Conservation (phyloP, 1,284 basidiomycete species). For the Ceratobasidium sp. region DNA sequence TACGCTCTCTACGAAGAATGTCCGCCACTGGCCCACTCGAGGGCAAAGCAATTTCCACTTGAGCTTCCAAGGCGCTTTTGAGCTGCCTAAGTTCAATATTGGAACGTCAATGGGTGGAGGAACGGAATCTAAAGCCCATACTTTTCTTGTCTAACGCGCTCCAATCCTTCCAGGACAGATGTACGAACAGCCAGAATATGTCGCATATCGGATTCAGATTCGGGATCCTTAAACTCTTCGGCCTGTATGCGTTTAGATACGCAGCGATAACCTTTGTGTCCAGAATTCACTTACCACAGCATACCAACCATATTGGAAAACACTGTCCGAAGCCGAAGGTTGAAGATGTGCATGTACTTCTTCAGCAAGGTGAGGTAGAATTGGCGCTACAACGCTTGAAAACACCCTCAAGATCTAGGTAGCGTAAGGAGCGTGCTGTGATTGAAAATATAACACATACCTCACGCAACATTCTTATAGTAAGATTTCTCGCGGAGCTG, state of each 20-base stretch:
- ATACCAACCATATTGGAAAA: slow-evolving; percentile 73
- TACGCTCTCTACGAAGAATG: slow-evolving; percentile 44
- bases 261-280: background rate
- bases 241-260: slow-evolving; percentile 53
- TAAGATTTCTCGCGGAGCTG: slow-evolving; percentile 67
- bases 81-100: slow-evolving; percentile 61
- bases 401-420: slow-evolving; percentile 74
- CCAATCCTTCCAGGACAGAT: slow-evolving; percentile 69
- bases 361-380: slow-evolving; percentile 92
- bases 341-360: slow-evolving; percentile 71
- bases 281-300: slow-evolving; percentile 61
- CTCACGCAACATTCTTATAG: slow-evolving; percentile 78
- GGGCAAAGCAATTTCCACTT: slow-evolving; percentile 65
- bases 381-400: slow-evolving; percentile 81
- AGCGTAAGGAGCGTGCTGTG: slow-evolving; percentile 19
- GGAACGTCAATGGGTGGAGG: background rate
- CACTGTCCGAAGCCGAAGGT: slow-evolving; percentile 55
- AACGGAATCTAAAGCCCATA: slow-evolving; percentile 52
- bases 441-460: slow-evolving; percentile 57
- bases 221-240: slow-evolving; percentile 64
- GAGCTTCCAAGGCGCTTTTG: slow-evolving; percentile 78
- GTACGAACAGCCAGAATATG: slow-evolving; percentile 65
- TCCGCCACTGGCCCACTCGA: slow-evolving; percentile 40
- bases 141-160: slow-evolving; percentile 77
- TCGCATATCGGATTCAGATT: slow-evolving; percentile 68